phyloP scores from a whole-genome alignment of 495 filamentous ascomycete species.

The Bacidia rubella region DNA sequence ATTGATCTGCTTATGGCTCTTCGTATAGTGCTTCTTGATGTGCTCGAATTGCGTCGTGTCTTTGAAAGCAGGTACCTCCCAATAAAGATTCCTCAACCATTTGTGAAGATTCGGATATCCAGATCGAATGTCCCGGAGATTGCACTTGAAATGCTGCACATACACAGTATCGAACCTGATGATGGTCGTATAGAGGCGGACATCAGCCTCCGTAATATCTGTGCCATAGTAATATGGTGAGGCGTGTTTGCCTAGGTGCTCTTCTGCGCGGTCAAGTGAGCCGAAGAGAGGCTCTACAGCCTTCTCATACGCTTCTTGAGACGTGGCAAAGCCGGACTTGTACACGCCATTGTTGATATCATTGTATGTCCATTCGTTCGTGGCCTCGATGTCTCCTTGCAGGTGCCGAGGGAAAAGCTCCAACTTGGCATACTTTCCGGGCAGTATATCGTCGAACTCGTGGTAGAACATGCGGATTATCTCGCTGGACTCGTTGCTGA shows the following conservation, averaged over 20 bases:
- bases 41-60: conserved; percentile 57
- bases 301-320: conserved; percentile 62
- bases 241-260: conserved; percentile 40
- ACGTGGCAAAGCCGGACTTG: conserved; percentile 55
- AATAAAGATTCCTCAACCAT: conserved; percentile 57
- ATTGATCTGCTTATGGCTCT: conserved; percentile 59
- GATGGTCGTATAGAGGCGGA: conserved; percentile 72
- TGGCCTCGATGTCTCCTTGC: conserved; percentile 49
- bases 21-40: conserved; percentile 61
- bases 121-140: conserved; percentile 66
- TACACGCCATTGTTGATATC: conserved; percentile 84
- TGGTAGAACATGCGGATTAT: conserved; percentile 59
- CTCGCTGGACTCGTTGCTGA: conserved; percentile 45
- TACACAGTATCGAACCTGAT: conserved; percentile 80
- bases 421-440: conserved; percentile 39
- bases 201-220: conserved; percentile 64
- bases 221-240: conserved; percentile 58
- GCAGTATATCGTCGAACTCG: conserved; percentile 60
- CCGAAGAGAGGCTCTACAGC: conserved; percentile 54
- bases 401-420: conserved; percentile 51
- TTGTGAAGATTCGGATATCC: conserved; percentile 57
- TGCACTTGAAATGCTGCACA: conserved; percentile 91
- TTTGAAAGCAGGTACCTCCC: conserved; percentile 43
- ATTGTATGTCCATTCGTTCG: conserved; percentile 74
- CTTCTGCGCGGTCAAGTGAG: conserved; percentile 58